Percentiles rank a stretch among this genome's conserved stretches.
Evolutionary conservation across 441 rosid species (phyloP).

Genomic region (Gossypium laxum): DNA sequence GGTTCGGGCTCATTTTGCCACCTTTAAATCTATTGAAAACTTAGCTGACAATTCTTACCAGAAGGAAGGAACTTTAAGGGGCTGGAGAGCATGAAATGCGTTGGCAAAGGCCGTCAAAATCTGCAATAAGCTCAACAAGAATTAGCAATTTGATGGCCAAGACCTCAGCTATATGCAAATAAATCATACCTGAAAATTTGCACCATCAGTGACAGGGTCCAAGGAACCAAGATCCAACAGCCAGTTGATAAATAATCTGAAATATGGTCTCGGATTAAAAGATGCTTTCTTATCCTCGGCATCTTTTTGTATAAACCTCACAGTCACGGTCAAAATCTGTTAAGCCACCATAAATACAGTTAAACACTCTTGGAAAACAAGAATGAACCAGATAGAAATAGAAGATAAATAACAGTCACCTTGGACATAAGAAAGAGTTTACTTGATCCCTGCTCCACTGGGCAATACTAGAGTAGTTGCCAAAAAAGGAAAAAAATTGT

Average conservation of each 20-base stretch:
- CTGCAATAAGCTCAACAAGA: slow-evolving; percentile 30
- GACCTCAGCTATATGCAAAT: slow-evolving; percentile 1
- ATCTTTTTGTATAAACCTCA: slow-evolving; percentile 72
- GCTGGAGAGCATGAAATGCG: slow-evolving; percentile 82
- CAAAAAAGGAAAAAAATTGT: not conserved
- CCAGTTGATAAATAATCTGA: slow-evolving; percentile 86
- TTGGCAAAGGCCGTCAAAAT: slow-evolving; percentile 73
- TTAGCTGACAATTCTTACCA: slow-evolving; percentile 40
- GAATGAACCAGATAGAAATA: not conserved
- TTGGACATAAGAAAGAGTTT: slow-evolving; percentile 58
- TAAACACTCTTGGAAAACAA: not conserved
- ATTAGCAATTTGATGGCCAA: slow-evolving; percentile 13
- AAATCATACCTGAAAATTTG: slow-evolving; percentile 63
- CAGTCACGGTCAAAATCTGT: slow-evolving; percentile 68
- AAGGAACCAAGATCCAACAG: slow-evolving; percentile 59
- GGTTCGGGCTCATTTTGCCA: not conserved
- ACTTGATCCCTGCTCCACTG: slow-evolving; percentile 70
- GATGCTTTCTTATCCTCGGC: slow-evolving; percentile 76
- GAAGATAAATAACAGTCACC: slow-evolving; percentile 33
- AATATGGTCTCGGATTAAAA: slow-evolving; percentile 88
- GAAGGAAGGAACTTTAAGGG: slow-evolving; percentile 86
- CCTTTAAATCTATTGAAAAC: not conserved
- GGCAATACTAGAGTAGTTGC: slow-evolving; percentile 26
- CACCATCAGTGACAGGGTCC: slow-evolving; percentile 60
- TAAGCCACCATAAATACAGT: slow-evolving; percentile 17